A percentile compares a stretch with the other conserved stretches of the same genome.
Evolutionary conservation across 345 rosid genomes (phyloP).

Genomic region (Passiflora organensis): DNA sequence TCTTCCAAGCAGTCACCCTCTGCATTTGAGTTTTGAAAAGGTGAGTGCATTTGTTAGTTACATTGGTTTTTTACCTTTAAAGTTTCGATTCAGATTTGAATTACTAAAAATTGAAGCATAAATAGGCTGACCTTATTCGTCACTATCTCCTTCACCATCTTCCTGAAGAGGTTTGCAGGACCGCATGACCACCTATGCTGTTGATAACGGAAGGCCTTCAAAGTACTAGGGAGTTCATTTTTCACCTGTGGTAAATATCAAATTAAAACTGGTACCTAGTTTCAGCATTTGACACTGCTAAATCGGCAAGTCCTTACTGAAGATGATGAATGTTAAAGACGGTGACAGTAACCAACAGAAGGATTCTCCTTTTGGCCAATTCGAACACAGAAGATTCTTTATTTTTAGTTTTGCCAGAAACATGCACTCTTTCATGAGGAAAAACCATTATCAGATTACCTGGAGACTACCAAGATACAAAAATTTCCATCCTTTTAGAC

Average conservation of each 20-base stretch:
- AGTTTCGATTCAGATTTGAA: not conserved
- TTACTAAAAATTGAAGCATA: not conserved
- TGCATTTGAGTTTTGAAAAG: slow-evolving; percentile 22
- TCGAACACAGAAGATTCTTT: too few species aligned
- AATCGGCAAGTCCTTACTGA: too few species aligned
- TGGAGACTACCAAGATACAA: slow-evolving; percentile 59
- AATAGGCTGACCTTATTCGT: slow-evolving; percentile 48
- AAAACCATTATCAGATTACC: slow-evolving; percentile 50
- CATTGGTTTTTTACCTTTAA: not conserved
- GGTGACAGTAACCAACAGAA: too few species aligned
- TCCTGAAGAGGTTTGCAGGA: slow-evolving; percentile 94
- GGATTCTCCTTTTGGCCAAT: too few species aligned
- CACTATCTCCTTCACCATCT: slow-evolving; percentile 78
- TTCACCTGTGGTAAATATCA: slow-evolving; percentile 50
- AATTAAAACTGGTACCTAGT: too few species aligned
- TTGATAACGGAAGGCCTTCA: slow-evolving; percentile 88
- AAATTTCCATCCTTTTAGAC: slow-evolving; percentile 96
- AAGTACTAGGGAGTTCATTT: slow-evolving; percentile 91
- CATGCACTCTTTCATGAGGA: too few species aligned
- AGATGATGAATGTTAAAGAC: too few species aligned
- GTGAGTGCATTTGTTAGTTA: not conserved
- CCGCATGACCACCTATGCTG: slow-evolving; percentile 99
- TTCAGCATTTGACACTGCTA: too few species aligned
- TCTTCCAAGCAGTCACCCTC: slow-evolving; percentile 89
- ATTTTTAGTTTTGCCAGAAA: not conserved